Evolutionary conservation across 352 stramenopile genomes (phyloP).

Genomic region (Phytophthora pluvialis): DNA sequence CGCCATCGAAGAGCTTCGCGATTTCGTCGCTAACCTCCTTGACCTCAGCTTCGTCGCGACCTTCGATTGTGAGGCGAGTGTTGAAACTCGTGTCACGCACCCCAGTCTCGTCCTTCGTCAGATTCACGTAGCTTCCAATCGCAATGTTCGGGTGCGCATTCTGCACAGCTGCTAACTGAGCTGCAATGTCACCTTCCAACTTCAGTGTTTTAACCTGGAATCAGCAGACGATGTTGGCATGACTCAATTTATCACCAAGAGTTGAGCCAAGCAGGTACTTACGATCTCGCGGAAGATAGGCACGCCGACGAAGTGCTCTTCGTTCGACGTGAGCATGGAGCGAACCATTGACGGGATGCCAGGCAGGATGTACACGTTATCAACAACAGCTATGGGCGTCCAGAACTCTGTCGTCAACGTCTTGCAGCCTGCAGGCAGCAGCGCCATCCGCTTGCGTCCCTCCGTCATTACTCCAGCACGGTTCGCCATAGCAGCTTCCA

Average conservation of each 20-base stretch:
- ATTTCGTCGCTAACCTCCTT: constrained; percentile 61
- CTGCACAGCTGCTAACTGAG: constrained; percentile 65
- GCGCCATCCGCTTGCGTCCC: constrained; percentile 75
- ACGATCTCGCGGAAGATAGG: constrained; percentile 81
- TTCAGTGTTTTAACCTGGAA: constrained; percentile 73
- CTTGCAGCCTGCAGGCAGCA: constrained; percentile 67
- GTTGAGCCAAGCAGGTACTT: constrained; percentile 20
- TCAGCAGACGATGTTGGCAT: constrained; percentile 15
- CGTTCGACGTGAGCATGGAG: constrained; percentile 83
- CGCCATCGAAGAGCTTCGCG: constrained; percentile 34
- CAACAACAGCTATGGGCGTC: constrained; percentile 76
- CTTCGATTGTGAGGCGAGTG: constrained; percentile 73
- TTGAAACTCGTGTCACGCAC: constrained; percentile 67
- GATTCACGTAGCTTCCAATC: constrained; percentile 89
- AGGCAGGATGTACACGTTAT: constrained; percentile 88
- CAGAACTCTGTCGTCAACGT: constrained; percentile 61
- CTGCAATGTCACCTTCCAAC: constrained; percentile 74
- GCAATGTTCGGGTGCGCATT: constrained; percentile 69
- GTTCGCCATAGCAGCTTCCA: constrained; percentile 53
- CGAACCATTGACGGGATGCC: constrained; percentile 84
- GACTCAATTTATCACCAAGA: background rate
- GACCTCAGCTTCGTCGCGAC: constrained; percentile 55
- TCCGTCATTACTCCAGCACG: constrained; percentile 58
- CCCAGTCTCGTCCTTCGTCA: constrained; percentile 66
- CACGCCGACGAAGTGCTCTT: constrained; percentile 80